Conservation (phyloP, 352 stramenopile species). For the Ophiocytium majus region DNA sequence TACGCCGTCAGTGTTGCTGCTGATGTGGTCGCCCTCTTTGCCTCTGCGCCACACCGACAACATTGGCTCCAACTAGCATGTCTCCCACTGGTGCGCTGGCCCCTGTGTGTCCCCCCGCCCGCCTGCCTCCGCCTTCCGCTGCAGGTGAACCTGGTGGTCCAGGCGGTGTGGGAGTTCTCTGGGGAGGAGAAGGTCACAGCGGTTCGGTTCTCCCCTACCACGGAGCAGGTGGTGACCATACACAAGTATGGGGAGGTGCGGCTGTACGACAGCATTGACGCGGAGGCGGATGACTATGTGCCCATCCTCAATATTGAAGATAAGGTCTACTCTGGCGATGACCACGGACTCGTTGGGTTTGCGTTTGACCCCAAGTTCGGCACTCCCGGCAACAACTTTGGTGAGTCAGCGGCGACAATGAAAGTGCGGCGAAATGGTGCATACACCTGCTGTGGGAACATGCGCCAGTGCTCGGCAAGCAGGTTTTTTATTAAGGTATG, state of each 20-base stretch:
- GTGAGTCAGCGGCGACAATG: not conserved
- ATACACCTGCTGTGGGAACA: too few relatives aligned
- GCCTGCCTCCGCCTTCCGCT: too few relatives aligned
- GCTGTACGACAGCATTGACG: slow-evolving; percentile 3
- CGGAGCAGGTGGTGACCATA: not conserved
- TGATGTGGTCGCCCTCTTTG: too few relatives aligned
- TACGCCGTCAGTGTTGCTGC: too few relatives aligned
- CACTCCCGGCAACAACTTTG: not conserved
- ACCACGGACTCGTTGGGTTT: not conserved
- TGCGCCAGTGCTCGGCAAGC: too few relatives aligned
- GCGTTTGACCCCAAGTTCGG: not conserved
- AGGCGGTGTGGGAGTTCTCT: not conserved
- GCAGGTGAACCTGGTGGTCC: slow-evolving; percentile 13
- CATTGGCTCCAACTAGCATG: too few relatives aligned
- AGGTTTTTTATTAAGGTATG: too few relatives aligned
- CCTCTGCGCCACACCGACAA: too few relatives aligned
- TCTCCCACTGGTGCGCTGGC: too few relatives aligned
- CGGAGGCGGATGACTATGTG: slow-evolving; percentile 1
- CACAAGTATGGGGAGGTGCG: slow-evolving; percentile 9
- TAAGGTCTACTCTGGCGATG: not conserved
- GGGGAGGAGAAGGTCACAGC: not conserved
- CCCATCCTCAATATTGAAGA: not conserved
- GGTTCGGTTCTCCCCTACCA: not conserved
- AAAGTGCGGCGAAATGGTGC: too few relatives aligned
- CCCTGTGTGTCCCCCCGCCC: too few relatives aligned